These are phyloP conservation scores for Solidago caesia DNA, from an alignment of 129 eudicot species.

Conservation along the genomic window DNA sequence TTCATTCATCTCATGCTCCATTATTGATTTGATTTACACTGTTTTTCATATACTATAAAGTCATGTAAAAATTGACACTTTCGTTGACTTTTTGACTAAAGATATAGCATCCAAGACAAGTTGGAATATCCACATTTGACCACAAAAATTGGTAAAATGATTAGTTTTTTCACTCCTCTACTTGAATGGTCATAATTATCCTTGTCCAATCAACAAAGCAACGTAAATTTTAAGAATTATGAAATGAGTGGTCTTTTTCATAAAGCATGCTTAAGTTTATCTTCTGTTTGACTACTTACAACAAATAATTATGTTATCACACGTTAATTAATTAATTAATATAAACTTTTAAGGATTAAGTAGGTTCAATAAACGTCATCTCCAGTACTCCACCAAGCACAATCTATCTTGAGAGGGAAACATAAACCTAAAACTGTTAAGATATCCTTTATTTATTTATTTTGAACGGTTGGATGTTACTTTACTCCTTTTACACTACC, in stretches of 20 bases:
- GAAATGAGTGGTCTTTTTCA: slow-evolving; percentile 28
- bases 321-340: not conserved
- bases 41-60: slow-evolving; percentile 21
- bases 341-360: not conserved
- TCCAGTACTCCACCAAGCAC: not conserved
- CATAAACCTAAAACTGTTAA: not conserved
- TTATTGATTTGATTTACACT: slow-evolving; percentile 21
- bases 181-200: slow-evolving; percentile 31
- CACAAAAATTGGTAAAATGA: not conserved
- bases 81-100: slow-evolving; percentile 39
- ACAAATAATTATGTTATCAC: not conserved
- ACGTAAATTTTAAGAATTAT: slow-evolving; percentile 22
- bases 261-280: slow-evolving; percentile 15
- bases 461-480: too few species aligned
- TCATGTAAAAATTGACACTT: slow-evolving; percentile 12
- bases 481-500: too few species aligned
- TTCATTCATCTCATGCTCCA: slow-evolving; percentile 21
- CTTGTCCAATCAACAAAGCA: slow-evolving; percentile 29
- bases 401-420: not conserved
- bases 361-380: not conserved
- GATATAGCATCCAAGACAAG: slow-evolving; percentile 27
- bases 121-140: slow-evolving; percentile 25
- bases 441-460: not conserved
- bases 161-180: slow-evolving; percentile 31
- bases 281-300: slow-evolving; percentile 6